phyloP scores from a whole-genome alignment of 257 asterid species.

The Orobanche coerulescens region DNA sequence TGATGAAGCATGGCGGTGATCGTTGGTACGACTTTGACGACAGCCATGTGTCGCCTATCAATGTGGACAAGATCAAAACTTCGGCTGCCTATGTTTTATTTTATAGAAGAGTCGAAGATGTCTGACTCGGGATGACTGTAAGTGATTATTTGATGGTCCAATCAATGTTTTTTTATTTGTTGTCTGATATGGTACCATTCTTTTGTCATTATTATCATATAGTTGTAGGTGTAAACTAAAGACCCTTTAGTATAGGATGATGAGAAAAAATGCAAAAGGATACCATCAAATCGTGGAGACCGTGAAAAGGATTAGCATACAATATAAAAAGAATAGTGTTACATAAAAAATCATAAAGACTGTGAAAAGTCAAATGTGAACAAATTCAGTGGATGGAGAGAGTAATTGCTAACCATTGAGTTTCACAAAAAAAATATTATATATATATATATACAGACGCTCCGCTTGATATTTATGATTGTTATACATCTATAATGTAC shows the following conservation, averaged over 20 bases:
- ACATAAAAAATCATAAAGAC: too few species aligned
- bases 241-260: constrained; percentile 32
- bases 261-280: too few species aligned
- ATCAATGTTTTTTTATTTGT: constrained; percentile 20
- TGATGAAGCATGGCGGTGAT: constrained; percentile 69
- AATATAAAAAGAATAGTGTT: too few species aligned
- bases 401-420: too few species aligned
- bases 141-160: constrained; percentile 25
- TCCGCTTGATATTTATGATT: too few species aligned
- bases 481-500: too few species aligned
- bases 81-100: constrained; percentile 84
- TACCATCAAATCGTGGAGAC: too few species aligned
- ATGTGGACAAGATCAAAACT: constrained; percentile 73
- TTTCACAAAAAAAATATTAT: too few species aligned
- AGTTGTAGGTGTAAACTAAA: constrained; percentile 25
- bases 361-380: too few species aligned
- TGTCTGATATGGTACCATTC: constrained; percentile 31
- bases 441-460: too few species aligned
- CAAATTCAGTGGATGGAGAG: too few species aligned
- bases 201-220: constrained; percentile 32
- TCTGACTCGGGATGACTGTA: constrained; percentile 27
- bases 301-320: too few species aligned
- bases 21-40: constrained; percentile 89
- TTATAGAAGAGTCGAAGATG: constrained; percentile 68
- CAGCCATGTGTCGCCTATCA: constrained; percentile 67